Percentiles rank a stretch among this genome's conserved stretches.
Conservation (phyloP, 257 asterid species). For the Nicotiana benthamiana region DNA sequence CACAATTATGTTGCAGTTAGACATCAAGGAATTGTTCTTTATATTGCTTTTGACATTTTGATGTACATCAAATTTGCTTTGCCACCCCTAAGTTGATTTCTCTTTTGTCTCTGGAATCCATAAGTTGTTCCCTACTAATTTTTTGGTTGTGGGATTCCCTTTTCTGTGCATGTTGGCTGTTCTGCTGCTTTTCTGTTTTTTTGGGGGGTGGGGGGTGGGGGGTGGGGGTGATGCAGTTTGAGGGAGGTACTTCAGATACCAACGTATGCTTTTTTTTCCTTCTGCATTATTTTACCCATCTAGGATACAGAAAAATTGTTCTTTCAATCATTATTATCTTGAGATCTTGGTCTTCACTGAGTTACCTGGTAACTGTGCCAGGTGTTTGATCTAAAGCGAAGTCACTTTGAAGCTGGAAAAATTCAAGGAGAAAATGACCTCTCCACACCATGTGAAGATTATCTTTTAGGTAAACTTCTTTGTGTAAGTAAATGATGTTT, state of each 20-base stretch:
- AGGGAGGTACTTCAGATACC: not conserved
- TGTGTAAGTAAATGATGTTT: not conserved
- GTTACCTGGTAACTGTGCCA: conserved; percentile 17
- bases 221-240: not conserved
- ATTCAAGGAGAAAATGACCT: conserved; percentile 46
- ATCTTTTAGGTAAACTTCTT: conserved; percentile 57
- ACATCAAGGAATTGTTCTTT: not conserved
- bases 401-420: conserved; percentile 46
- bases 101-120: not conserved
- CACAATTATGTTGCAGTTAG: not conserved
- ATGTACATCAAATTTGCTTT: not conserved
- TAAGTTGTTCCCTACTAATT: not conserved
- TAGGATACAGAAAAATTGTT: not conserved
- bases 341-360: conserved; percentile 1
- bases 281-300: not conserved
- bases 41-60: not conserved
- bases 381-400: conserved; percentile 47
- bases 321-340: not conserved
- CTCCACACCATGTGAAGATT: conserved; percentile 68
- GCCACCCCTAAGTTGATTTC: not conserved
- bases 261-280: not conserved
- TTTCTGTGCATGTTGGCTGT: not conserved
- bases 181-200: not conserved
- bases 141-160: not conserved
- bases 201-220: not conserved